Evolutionary conservation across 352 stramenopile genomes (phyloP), one percentile per base, ranked within the genome.

Genomic region (Phytopythium montanum): DNA sequence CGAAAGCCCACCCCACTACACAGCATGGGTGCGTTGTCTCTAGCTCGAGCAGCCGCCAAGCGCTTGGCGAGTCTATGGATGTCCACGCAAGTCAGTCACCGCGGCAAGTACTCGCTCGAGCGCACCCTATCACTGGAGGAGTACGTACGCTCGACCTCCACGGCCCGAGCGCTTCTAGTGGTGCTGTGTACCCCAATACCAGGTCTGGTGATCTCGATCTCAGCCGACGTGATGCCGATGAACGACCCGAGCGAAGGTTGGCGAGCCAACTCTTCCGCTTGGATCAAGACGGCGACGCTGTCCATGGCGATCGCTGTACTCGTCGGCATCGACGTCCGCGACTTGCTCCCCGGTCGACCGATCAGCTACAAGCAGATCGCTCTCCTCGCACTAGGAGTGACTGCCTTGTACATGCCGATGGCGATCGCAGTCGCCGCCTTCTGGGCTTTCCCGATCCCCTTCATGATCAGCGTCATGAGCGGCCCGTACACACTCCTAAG

Each of bases 81-180:
- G 6, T 6, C 49, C 9, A 42, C 49, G 3, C 57, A 60, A 57
- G 57, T 69, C 14, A 69, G 58, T 26, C 63, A 38, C 9, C 56
- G 49, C 16, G 69, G 62, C 48, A 62, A 64, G 25, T 78, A 74
- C 60, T 77, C 64, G 21, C 51, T 81, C 49, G 66, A 76, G 55
- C 53, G 69, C 19, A 59, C 75, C 26, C 52, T 75, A 12, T 28
- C 60, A 10, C 44, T 77, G 14, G 62, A 76, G 3, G 62, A 72
- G 7, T 77, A 76, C 38, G 59, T 51, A 2, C 55, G 34, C 1
- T 53, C 59, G 7, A 61, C 54, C 0, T 62, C 64, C 12, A 18
- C 56, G 1, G 12, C 59, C 13, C 49, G 64, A 25, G 58, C 49
- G 2, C 53, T 62, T 9, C 1, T 53, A 6, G 33, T 46, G n/a